phyloP scores from a whole-genome alignment of 768 basidiomycete species.

The Lactarius psammicola region DNA sequence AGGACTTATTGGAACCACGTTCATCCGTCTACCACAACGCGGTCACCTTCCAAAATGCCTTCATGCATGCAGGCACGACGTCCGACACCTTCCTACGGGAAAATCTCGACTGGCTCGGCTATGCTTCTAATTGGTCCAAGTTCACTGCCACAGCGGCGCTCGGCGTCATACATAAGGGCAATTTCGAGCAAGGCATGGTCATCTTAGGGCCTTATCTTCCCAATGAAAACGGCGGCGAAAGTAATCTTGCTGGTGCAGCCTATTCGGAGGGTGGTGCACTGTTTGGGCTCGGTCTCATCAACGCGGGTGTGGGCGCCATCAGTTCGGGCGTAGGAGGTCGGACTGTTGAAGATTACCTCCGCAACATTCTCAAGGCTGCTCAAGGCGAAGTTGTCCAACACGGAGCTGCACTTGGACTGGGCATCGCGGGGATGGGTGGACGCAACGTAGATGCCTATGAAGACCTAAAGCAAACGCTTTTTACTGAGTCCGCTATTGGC shows the following conservation, averaged over 20 bases:
- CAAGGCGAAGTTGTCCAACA: conserved; percentile 92
- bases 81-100: conserved; percentile 92
- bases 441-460: conserved; percentile 89
- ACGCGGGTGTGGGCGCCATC: conserved; percentile 73
- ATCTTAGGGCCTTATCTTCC: conserved; percentile 95
- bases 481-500: conserved; percentile 91
- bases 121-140: conserved; percentile 97
- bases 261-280: conserved; percentile 97
- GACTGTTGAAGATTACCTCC: conserved; percentile 72
- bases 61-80: conserved; percentile 97
- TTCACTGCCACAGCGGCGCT: conserved; percentile 97
- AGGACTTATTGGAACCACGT: conserved; percentile 90
- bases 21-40: conserved; percentile 98
- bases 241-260: conserved; percentile 70
- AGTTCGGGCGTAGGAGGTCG: conserved; percentile 41
- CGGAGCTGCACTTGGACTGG: conserved; percentile 95
- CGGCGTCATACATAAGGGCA: conserved; percentile 97
- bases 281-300: conserved; percentile 92
- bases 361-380: conserved; percentile 71
- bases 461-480: conserved; percentile 83
- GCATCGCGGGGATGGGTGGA: conserved; percentile 92
- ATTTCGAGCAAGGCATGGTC: conserved; percentile 87
- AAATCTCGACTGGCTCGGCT: conserved; percentile 94
- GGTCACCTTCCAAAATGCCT: conserved; percentile 94
- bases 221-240: conserved; percentile 64